Conservation (phyloP, 2,329 filamentous ascomycete genomes). For the Aspergillus novoparasiticus region DNA sequence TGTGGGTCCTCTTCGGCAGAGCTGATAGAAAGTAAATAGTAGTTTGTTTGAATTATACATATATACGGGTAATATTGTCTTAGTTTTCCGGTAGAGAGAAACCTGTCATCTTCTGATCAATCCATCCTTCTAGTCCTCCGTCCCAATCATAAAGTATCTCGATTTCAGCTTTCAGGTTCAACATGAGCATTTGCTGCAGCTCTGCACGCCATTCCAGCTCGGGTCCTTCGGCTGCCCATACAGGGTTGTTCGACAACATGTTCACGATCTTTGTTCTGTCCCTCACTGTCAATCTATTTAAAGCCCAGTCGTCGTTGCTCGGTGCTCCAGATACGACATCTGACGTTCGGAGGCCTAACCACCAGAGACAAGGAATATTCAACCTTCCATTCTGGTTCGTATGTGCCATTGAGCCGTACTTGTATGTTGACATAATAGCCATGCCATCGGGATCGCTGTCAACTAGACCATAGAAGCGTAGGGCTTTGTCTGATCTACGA, state of each 20-base stretch:
- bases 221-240: slow-evolving; percentile 47
- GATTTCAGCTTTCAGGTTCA: slow-evolving; percentile 65
- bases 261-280: slow-evolving; percentile 58
- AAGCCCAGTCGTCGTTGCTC: slow-evolving; percentile 25
- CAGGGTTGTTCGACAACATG: slow-evolving; percentile 54
- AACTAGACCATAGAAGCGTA: slow-evolving; percentile 56
- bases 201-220: slow-evolving; percentile 53
- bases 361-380: slow-evolving; percentile 53
- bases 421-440: slow-evolving; percentile 64
- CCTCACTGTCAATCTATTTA: slow-evolving; percentile 53
- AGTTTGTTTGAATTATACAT: slow-evolving; percentile 2
- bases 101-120: slow-evolving; percentile 39
- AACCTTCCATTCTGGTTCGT: slow-evolving; percentile 55
- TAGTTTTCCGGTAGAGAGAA: slow-evolving; percentile 8
- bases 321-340: slow-evolving; percentile 37
- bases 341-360: slow-evolving; percentile 59
- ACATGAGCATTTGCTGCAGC: slow-evolving; percentile 63
- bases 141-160: slow-evolving; percentile 54
- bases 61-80: background rate
- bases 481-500: slow-evolving; percentile 25
- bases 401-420: slow-evolving; percentile 60
- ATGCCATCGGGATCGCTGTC: slow-evolving; percentile 67
- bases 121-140: slow-evolving; percentile 47
- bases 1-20: background rate
- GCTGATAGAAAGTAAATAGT: slow-evolving; percentile 5